phyloP scores from a whole-genome alignment of 139 green algal genomes.

The Chlamydomonas applanata region DNA sequence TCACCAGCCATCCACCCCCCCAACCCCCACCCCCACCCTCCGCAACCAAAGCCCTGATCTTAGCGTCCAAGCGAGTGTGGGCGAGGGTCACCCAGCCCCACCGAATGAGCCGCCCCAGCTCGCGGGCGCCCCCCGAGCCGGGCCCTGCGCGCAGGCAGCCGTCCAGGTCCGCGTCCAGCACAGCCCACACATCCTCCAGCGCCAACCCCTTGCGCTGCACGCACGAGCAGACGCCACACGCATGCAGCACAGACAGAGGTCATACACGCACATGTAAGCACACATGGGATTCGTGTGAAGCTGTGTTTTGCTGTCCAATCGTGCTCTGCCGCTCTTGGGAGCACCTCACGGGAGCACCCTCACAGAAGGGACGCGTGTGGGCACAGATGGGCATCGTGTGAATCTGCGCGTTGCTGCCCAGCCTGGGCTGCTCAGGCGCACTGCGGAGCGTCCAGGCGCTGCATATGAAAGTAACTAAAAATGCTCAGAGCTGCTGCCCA shows the following conservation, averaged over 20 bases:
- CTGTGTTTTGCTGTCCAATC: not conserved
- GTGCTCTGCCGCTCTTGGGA: no score
- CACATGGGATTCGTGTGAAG: not conserved
- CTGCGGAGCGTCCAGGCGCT: no score
- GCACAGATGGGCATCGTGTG: no score
- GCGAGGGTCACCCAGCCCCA: slow-evolving; percentile 26
- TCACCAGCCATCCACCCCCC: no score
- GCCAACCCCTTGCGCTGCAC: slow-evolving; percentile 13
- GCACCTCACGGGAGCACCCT: not conserved
- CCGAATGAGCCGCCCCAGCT: slow-evolving; percentile 22
- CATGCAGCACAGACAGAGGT: not conserved
- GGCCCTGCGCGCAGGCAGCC: slow-evolving; percentile 9
- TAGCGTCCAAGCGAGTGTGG: slow-evolving; percentile 2
- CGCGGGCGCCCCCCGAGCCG: not conserved
- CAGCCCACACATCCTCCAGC: slow-evolving; percentile 33
- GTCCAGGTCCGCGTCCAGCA: slow-evolving; percentile 37
- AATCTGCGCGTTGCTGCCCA: no score
- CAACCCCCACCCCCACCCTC: no score
- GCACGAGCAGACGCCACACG: not conserved
- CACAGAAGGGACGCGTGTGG: no score
- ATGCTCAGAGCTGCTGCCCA: not conserved
- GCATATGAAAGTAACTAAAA: no score
- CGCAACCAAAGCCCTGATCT: no score
- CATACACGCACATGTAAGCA: not conserved
- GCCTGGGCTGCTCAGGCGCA: no score